These are phyloP conservation scores for Bassia scoparia DNA, from an alignment of 148 eudicot genomes.

Conservation along the genomic window DNA sequence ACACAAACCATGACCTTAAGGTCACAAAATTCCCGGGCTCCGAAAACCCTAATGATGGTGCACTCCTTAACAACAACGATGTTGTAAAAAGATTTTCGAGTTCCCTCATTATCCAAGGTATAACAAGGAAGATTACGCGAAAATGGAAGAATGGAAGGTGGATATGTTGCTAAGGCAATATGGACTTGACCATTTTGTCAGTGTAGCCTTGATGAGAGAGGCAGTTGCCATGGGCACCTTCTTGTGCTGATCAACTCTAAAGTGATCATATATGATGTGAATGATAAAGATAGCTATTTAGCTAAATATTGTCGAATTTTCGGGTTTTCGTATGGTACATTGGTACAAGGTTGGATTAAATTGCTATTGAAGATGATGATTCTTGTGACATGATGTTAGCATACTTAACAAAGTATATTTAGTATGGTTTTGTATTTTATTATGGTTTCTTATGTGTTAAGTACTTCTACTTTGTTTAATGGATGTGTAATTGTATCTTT, in stretches of 20 bases:
- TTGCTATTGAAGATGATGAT: too few relatives aligned
- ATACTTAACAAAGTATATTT: too few relatives aligned
- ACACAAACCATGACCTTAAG: not conserved
- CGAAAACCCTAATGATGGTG: not conserved
- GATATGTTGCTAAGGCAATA: conserved; percentile 32
- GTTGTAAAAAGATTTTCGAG: not conserved
- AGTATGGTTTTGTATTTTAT: too few relatives aligned
- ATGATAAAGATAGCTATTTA: too few relatives aligned
- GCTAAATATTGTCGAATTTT: too few relatives aligned
- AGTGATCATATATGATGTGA: too few relatives aligned
- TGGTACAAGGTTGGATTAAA: too few relatives aligned
- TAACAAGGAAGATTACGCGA: conserved; percentile 30
- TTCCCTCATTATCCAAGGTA: conserved; percentile 45
- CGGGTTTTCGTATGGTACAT: too few relatives aligned
- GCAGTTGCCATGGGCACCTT: conserved; percentile 32
- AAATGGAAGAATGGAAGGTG: conserved; percentile 40
- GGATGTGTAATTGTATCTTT: too few relatives aligned
- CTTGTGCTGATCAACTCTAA: conserved; percentile 25
- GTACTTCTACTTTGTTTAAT: too few relatives aligned
- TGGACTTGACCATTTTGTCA: conserved; percentile 31
- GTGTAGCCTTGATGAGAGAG: conserved; percentile 36
- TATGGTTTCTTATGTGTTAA: too few relatives aligned
- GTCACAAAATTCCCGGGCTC: not conserved
- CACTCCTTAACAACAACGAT: not conserved
- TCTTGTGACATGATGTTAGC: too few relatives aligned